phyloP scores from a whole-genome alignment of 2,329 filamentous ascomycete species.

The Bipolaris victoriae region DNA sequence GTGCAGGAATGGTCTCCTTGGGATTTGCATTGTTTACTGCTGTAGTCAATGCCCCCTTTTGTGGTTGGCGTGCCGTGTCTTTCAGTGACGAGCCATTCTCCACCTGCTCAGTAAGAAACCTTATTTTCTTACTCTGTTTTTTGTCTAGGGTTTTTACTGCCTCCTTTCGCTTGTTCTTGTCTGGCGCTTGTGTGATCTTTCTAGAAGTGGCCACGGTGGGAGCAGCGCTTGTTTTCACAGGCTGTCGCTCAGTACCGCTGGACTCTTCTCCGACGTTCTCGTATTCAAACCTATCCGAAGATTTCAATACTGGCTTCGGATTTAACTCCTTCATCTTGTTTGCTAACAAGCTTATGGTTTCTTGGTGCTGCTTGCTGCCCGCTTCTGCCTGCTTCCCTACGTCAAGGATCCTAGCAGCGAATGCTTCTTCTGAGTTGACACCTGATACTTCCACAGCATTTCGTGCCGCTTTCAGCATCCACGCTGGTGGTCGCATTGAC shows the following conservation, averaged over 20 bases:
- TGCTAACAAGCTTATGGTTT: neutral
- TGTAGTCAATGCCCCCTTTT: neutral
- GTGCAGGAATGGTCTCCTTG: neutral
- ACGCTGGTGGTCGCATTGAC: neutral
- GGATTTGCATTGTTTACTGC: neutral
- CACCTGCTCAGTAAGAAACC: neutral
- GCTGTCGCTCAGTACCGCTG: neutral
- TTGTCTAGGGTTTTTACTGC: neutral
- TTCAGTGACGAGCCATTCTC: neutral
- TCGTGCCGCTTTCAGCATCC: slow-evolving; percentile 8
- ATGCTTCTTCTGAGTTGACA: neutral
- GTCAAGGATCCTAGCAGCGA: slow-evolving; percentile 5
- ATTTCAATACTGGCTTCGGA: neutral
- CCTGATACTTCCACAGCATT: slow-evolving; percentile 1
- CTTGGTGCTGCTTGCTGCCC: slow-evolving; percentile 1
- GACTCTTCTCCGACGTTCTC: neutral
- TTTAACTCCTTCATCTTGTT: neutral
- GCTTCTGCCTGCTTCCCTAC: neutral
- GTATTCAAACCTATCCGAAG: neutral
- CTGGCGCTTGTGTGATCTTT: neutral
- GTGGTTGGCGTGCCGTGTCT: neutral
- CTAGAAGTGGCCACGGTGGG: neutral
- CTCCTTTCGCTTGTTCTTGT: slow-evolving; percentile 4
- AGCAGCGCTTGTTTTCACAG: neutral
- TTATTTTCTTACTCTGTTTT: slow-evolving; percentile 1